These are phyloP conservation scores for Mycosphaerella sp. DNA, from an alignment of 2,329 filamentous ascomycete species.

Conservation along the genomic window DNA sequence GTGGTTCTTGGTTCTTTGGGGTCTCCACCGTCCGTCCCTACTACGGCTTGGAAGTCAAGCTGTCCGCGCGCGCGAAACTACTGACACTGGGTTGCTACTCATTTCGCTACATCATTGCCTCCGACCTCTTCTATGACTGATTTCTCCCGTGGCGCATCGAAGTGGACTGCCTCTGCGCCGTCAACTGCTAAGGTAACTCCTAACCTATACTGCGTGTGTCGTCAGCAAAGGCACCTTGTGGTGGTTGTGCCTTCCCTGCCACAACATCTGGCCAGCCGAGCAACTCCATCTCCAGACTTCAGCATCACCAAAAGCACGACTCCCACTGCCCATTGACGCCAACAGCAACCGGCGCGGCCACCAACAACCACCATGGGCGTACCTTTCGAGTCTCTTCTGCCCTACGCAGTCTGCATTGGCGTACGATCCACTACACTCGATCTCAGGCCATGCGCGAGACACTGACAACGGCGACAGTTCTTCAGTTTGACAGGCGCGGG, in stretches of 20 bases:
- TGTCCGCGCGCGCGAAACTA: background rate
- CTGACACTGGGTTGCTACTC: too few species aligned
- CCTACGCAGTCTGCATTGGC: slow-evolving; percentile 57
- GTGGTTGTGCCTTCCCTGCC: background rate
- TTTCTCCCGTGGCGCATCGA: too few species aligned
- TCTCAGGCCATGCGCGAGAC: background rate
- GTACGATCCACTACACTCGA: slow-evolving; percentile 36
- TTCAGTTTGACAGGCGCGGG: slow-evolving; percentile 55
- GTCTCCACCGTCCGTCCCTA: slow-evolving; percentile 7
- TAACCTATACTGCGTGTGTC: too few species aligned
- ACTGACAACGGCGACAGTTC: slow-evolving; percentile 43
- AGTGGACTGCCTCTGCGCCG: too few species aligned
- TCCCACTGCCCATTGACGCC: background rate
- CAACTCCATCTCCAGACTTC: slow-evolving; percentile 6
- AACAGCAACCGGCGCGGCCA: slow-evolving; percentile 2
- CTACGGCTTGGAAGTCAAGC: slow-evolving; percentile 7
- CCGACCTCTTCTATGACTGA: too few species aligned
- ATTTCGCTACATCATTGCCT: too few species aligned
- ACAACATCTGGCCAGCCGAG: slow-evolving; percentile 10
- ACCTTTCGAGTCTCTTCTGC: slow-evolving; percentile 60
- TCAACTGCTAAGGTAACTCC: too few species aligned
- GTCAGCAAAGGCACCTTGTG: background rate
- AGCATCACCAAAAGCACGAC: background rate
- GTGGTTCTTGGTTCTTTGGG: background rate
- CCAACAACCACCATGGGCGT: slow-evolving; percentile 49